Percentiles rank a stretch among this genome's conserved stretches.
These are phyloP conservation scores for Dothideomycetidae sp. DNA, from an alignment of 2,329 filamentous ascomycete genomes.

Conservation along the genomic window DNA sequence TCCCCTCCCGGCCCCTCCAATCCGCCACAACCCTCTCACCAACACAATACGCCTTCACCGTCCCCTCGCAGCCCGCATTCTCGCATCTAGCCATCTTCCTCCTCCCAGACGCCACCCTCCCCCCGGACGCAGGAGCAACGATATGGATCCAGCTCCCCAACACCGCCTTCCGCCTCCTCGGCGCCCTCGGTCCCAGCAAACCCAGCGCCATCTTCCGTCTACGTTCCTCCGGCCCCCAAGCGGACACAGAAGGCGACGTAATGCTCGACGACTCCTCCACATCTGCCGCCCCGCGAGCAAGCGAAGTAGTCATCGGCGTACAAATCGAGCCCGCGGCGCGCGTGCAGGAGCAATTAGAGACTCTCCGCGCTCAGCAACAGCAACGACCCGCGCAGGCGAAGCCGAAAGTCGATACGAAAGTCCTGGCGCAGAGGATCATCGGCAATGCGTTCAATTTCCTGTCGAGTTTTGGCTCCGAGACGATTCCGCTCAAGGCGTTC, in stretches of 20 bases:
- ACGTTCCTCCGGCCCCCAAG: conserved; percentile 26
- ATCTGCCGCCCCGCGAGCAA: conserved; percentile 18
- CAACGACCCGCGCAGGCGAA: conserved; percentile 12
- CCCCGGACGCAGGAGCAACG: conserved; percentile 63
- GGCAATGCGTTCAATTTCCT: conserved; percentile 96
- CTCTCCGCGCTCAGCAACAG: conserved; percentile 32
- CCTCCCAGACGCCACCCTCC: conserved; percentile 61
- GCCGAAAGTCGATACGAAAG: conserved; percentile 47
- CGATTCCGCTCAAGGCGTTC: conserved; percentile 87
- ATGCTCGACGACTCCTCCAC: conserved; percentile 30
- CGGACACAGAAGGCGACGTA: conserved; percentile 36
- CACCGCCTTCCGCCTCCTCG: conserved; percentile 61
- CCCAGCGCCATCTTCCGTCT: conserved; percentile 86
- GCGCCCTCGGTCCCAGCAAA: conserved; percentile 78
- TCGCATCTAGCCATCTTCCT: conserved; percentile 78
- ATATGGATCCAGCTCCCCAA: conserved; percentile 71
- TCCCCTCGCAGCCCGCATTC: conserved; percentile 46
- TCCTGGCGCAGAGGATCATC: conserved; percentile 85
- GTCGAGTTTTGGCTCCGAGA: conserved; percentile 74
- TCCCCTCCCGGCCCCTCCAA: conserved; percentile 46
- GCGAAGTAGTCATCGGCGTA: conserved; percentile 62
- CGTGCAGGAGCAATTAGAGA: conserved; percentile 56
- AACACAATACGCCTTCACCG: conserved; percentile 50
- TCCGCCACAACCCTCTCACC: conserved; percentile 41
- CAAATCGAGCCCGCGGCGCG: conserved; percentile 61